phyloP scores from a whole-genome alignment of 2,329 filamentous ascomycete genomes.

The Aspergillus sp. region DNA sequence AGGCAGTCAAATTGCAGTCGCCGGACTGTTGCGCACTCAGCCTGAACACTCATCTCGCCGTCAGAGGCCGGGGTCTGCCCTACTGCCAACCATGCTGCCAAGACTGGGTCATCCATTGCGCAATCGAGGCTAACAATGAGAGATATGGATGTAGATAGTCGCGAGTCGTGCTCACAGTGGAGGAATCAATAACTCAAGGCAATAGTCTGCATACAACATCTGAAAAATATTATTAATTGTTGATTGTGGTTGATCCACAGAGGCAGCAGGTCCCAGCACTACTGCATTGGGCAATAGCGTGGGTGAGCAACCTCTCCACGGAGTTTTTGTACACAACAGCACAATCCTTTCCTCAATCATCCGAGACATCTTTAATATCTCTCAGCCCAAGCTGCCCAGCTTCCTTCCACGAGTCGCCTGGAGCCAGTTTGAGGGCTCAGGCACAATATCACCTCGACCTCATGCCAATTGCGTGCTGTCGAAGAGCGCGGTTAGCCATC shows the following conservation, averaged over 20 bases:
- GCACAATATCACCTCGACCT: background rate
- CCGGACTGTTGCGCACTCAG: background rate
- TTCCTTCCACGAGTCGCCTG: background rate
- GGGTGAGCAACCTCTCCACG: background rate
- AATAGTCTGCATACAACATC: background rate
- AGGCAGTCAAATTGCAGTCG: background rate
- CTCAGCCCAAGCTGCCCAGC: background rate
- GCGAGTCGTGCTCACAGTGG: background rate
- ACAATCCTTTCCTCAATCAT: background rate
- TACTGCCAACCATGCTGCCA: background rate
- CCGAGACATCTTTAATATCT: background rate
- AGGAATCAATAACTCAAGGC: background rate
- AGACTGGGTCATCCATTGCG: slow-evolving; percentile 10
- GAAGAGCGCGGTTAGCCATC: background rate
- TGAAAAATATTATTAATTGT: background rate
- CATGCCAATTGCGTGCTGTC: background rate
- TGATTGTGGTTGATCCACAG: background rate
- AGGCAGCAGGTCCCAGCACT: background rate
- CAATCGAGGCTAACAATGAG: slow-evolving; percentile 14
- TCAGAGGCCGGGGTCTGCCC: background rate
- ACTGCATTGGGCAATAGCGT: background rate
- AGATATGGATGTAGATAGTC: background rate
- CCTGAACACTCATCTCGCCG: slow-evolving; percentile 19
- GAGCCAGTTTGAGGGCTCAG: background rate
- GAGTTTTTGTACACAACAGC: background rate